Conservation (phyloP, 2,329 filamentous ascomycete genomes). For the Diaporthe ilicicola region DNA sequence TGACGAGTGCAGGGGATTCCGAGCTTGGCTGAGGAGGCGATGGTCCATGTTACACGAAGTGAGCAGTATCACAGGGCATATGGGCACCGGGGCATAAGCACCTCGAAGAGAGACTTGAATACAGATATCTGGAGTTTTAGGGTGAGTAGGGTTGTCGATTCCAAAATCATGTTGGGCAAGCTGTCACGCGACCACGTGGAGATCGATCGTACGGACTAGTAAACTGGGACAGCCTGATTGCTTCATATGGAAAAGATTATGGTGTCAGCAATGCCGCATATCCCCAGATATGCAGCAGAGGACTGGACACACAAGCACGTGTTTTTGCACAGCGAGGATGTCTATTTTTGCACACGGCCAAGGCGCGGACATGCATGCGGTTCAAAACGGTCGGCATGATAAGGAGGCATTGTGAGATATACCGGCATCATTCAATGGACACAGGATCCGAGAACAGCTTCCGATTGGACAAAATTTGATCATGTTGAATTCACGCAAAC, state of each 20-base stretch:
- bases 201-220: background rate
- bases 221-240: background rate
- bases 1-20: background rate
- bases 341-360: background rate
- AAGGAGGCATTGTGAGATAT: background rate
- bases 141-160: background rate
- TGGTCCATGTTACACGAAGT: background rate
- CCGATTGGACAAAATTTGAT: background rate
- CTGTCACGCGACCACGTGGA: background rate
- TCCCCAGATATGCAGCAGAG: too few species aligned
- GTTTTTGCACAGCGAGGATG: slow-evolving; percentile 3
- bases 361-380: background rate
- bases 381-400: background rate
- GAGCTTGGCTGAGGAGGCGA: background rate
- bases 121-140: background rate
- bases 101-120: background rate
- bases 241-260: background rate
- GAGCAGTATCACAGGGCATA: background rate
- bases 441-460: background rate
- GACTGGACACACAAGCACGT: background rate
- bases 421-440: background rate
- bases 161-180: background rate
- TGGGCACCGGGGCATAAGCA: background rate
- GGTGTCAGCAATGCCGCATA: too few species aligned
- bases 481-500: background rate